Base-by-base conservation (phyloP, 805 yeast species). In the Komagataella kurtzmanii region DNA sequence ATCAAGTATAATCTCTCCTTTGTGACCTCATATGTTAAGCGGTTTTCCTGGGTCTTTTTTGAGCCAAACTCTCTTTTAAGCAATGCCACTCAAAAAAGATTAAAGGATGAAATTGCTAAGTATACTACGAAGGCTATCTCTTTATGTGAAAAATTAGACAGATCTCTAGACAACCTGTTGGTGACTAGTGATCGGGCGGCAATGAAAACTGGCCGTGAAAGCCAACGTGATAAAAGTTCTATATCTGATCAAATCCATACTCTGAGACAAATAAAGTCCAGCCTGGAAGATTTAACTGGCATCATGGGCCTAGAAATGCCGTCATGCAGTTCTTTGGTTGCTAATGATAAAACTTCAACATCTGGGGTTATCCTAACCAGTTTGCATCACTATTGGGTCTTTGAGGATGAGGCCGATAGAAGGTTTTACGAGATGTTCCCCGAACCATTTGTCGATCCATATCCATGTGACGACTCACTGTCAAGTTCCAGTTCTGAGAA, bases 401-500 rank as follows among this genome's bases (percentile, higher is more conserved):
- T 95, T 95, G 85, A 78, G 45, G 80, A 74, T 52, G 79, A 79
- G 17, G 83, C 80, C 30, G 80, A 77, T n/a, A 73, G 75, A 54
- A 71, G 69, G 54, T 89, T 88, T 60, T 85, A 87, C 61, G 79
- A 76, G 30, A 72, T 66, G 1, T 30, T 30, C 8, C 40, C 40
- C 14, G 40, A 30, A 30, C 40, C 40, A 10, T 14, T 10, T 3
- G 40, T 4, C 6, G 14, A 14, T 30, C 14, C 40, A 10, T 30
- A 30, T 30, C 3, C 40, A 30, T 8, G 40, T 30, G 14, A 30
- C 4, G 40, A 30, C 40, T 30, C 40, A 8, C n/a, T 8, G 40
- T 30, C 6, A 4, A 30, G 14, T 30, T 30, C 40, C 10, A 30
- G 14, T 30, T 30, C 40, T 30, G 40, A 30, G n/a, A 30, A 8